Evolutionary conservation across 495 filamentous ascomycete genomes (phyloP), one percentile per base, ranked within the genome.

Genomic region (Terfezia claveryi): DNA sequence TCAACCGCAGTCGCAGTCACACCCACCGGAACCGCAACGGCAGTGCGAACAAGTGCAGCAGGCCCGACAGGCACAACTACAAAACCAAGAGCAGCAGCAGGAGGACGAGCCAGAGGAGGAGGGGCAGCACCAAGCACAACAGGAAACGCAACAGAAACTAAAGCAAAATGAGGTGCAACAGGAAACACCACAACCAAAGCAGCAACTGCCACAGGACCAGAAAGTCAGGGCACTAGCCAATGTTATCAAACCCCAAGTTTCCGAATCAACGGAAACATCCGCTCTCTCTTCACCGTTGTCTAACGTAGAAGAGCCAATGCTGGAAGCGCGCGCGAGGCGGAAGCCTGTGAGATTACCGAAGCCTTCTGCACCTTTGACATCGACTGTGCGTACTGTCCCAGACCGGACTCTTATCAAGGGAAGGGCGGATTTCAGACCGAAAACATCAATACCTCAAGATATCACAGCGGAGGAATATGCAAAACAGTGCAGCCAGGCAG

Each of bases 401-500:
- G 63, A 65, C 38, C 62, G 63, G 27, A 62, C 63, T 4, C 54
- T 65, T 9, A 65, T 60, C 37, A 65, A 65, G 58, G 58, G 59
- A 23, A 57, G 63, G 14, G 60, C 63, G 14, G 71, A 82, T 59
- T 68, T 80, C 37, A 74, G 76, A 14, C 83, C 85, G 1, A 82
- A 81, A 59, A 79, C 80, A 37, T 91, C 88, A 8, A 87, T 94
- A 59, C 87, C 89, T 20, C 72, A 80, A 54, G 77, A 81, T 58
- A 59, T 94, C 36, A 69, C 81, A 14, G 72, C 80, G 38, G 69
- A 74, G 32, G 80, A 88, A 49, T 91, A 93, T 67, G 87, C 85
- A 17, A 78, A 81, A 59, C 87, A 96, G 69, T 88, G 86, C 61
- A 81, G 91, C 54, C 73, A 79, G 52, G 88, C 89, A 8, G 89